Conservation (phyloP, 1,284 basidiomycete genomes). For the Sporisorium iseilematis-ciliati region DNA sequence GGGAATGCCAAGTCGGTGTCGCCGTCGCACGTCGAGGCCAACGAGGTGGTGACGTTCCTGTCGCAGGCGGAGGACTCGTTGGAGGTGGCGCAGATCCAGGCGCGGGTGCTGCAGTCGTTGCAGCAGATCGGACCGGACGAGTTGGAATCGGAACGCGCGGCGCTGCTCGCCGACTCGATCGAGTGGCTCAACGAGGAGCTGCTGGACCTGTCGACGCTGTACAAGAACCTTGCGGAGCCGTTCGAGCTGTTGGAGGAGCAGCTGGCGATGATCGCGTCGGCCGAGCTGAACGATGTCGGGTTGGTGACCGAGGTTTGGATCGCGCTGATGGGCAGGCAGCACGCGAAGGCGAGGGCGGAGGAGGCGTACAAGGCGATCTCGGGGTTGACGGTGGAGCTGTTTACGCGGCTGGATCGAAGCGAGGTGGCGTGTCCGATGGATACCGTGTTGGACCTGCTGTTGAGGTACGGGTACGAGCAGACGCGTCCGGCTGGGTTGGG, state of each 20-base stretch:
- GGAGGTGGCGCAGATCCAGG: slow-evolving; percentile 95
- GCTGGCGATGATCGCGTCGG: slow-evolving; percentile 90
- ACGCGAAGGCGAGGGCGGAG: slow-evolving; percentile 61
- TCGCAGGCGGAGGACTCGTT: slow-evolving; percentile 94
- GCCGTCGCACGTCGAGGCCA: slow-evolving; percentile 74
- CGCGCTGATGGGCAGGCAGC: slow-evolving; percentile 83
- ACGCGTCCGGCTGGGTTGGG: slow-evolving; percentile 1
- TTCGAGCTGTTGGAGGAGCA: slow-evolving; percentile 86
- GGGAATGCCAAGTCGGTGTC: slow-evolving; percentile 83
- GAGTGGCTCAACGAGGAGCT: slow-evolving; percentile 72
- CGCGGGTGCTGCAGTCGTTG: slow-evolving; percentile 75
- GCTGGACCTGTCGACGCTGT: slow-evolving; percentile 76
- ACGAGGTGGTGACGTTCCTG: slow-evolving; percentile 88
- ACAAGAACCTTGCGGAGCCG: slow-evolving; percentile 87
- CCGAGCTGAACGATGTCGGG: slow-evolving; percentile 87
- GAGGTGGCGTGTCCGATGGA: slow-evolving; percentile 66
- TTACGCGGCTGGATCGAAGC: slow-evolving; percentile 40
- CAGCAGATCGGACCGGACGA: slow-evolving; percentile 64
- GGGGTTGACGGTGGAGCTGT: slow-evolving; percentile 52
- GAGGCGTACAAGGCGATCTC: slow-evolving; percentile 52
- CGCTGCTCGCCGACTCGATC: slow-evolving; percentile 70
- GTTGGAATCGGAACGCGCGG: slow-evolving; percentile 74
- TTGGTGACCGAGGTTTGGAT: slow-evolving; percentile 89
- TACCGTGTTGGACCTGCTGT: slow-evolving; percentile 55
- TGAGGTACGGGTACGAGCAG: slow-evolving; percentile 61